Evolutionary conservation across 2,329 filamentous ascomycete species (phyloP).

Genomic region (Sclerotinia borealis): DNA sequence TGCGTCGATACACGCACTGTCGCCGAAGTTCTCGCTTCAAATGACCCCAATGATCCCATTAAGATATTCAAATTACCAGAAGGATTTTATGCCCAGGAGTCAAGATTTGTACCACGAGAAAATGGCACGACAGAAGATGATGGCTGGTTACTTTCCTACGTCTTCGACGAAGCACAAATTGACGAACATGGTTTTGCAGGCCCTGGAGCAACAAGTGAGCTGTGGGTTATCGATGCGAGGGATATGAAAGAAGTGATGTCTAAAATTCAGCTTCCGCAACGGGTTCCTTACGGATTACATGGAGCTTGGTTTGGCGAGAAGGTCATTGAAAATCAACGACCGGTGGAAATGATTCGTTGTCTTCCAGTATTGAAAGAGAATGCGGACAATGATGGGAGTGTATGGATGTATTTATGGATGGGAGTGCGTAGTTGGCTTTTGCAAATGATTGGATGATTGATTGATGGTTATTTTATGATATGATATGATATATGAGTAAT

Average conservation of each 20-base stretch:
- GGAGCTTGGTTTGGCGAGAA: conserved; percentile 54
- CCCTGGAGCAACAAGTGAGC: conserved; percentile 47
- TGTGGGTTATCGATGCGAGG: conserved; percentile 63
- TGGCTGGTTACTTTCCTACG: conserved; percentile 62
- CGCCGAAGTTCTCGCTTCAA: conserved; percentile 43
- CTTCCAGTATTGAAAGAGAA: conserved; percentile 10
- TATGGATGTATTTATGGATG: conserved; percentile 3
- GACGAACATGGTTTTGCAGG: conserved; percentile 33
- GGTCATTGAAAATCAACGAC: conserved; percentile 43
- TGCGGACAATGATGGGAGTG: background rate
- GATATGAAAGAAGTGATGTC: conserved; percentile 56
- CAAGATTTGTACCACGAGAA: conserved; percentile 52
- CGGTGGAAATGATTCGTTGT: conserved; percentile 22
- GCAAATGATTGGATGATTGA: background rate
- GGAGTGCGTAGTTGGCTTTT: background rate
- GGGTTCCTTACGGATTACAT: conserved; percentile 65
- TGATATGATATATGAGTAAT: too few species aligned
- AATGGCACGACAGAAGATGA: conserved; percentile 50
- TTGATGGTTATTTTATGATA: too few species aligned
- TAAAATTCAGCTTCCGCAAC: conserved; percentile 53
- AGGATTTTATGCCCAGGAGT: conserved; percentile 60
- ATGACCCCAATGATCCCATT: conserved; percentile 48
- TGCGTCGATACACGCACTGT: conserved; percentile 55
- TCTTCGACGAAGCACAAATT: conserved; percentile 63
- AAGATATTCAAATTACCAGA: conserved; percentile 54